Conservation (phyloP, 1,284 basidiomycete species). For the Leccinum pachyderme region DNA sequence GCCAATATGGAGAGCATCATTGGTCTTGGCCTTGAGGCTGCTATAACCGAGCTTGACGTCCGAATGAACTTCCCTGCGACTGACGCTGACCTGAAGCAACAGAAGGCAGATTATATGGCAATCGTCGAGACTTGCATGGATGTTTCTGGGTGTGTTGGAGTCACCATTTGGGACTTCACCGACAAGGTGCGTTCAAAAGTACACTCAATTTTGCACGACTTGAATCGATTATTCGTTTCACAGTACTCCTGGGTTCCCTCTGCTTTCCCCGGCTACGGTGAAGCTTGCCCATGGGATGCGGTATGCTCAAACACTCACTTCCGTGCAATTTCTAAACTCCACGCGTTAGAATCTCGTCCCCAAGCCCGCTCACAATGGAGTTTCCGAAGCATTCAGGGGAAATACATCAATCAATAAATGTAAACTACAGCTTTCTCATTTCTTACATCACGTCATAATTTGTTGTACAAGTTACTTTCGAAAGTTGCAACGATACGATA, state of each 20-base stretch:
- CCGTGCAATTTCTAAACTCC: not conserved
- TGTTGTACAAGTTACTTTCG: slow-evolving; percentile 10
- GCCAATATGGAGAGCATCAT: slow-evolving; percentile 46
- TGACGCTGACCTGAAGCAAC: slow-evolving; percentile 44
- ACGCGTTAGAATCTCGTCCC: slow-evolving; percentile 10
- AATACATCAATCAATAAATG: not conserved
- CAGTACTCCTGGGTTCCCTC: slow-evolving; percentile 21
- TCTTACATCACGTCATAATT: not conserved
- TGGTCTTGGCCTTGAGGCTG: slow-evolving; percentile 51
- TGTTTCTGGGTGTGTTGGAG: slow-evolving; percentile 15
- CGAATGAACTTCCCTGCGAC: slow-evolving; percentile 53
- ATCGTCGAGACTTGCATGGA: slow-evolving; percentile 15
- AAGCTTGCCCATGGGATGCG: slow-evolving; percentile 17
- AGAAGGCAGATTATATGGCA: slow-evolving; percentile 33
- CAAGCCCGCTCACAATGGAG: slow-evolving; percentile 16
- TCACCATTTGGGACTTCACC: slow-evolving; percentile 24
- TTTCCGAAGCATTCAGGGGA: slow-evolving; percentile 7
- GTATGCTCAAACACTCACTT: slow-evolving; percentile 3
- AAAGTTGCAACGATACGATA: not conserved
- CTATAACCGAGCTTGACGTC: slow-evolving; percentile 56
- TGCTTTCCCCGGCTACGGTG: slow-evolving; percentile 9
- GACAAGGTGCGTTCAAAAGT: slow-evolving; percentile 13
- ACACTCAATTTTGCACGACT: not conserved
- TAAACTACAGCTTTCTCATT: not conserved
- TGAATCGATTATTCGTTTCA: not conserved